A percentile compares a stretch with the other conserved stretches of the same genome.
These are phyloP conservation scores for Diaporthe batatas DNA, from an alignment of 2,329 filamentous ascomycete genomes.

Conservation along the genomic window DNA sequence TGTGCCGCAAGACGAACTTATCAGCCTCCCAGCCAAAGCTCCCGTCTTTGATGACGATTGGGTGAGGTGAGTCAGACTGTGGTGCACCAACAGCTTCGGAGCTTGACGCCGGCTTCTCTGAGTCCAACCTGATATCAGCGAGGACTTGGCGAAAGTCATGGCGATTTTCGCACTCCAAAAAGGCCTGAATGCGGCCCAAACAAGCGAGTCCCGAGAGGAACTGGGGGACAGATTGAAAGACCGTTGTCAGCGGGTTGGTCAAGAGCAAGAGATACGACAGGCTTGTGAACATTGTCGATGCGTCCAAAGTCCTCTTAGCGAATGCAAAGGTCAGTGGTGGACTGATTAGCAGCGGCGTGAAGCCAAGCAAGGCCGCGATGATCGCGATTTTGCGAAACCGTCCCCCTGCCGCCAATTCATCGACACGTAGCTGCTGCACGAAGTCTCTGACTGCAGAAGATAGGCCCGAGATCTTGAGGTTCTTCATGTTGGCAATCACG, in stretches of 20 bases:
- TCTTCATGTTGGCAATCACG: constrained; percentile 49
- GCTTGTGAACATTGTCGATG: constrained; percentile 49
- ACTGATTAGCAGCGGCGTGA: constrained; percentile 52
- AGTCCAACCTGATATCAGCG: not conserved
- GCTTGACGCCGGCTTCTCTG: not conserved
- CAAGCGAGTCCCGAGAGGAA: constrained; percentile 52
- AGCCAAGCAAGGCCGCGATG: constrained; percentile 49
- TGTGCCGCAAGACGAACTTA: not conserved
- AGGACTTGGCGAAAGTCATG: constrained; percentile 45
- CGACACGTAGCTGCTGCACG: constrained; percentile 46
- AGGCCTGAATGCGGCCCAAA: constrained; percentile 53
- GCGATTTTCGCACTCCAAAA: constrained; percentile 50
- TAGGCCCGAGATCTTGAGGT: constrained; percentile 50
- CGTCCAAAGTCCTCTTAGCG: constrained; percentile 45
- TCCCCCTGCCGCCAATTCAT: constrained; percentile 46
- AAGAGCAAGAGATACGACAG: constrained; percentile 54
- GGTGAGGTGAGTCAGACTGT: not conserved
- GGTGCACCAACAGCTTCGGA: too few relatives aligned
- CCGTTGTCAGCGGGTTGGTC: constrained; percentile 48
- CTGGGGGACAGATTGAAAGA: constrained; percentile 52
- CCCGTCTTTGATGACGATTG: not conserved
- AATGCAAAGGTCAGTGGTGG: constrained; percentile 52
- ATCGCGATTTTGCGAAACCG: constrained; percentile 46
- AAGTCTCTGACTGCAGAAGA: constrained; percentile 46
- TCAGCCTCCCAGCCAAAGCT: constrained; percentile 23